phyloP scores from a whole-genome alignment of 2,329 filamentous ascomycete species.

The Plenodomus biglobosus region DNA sequence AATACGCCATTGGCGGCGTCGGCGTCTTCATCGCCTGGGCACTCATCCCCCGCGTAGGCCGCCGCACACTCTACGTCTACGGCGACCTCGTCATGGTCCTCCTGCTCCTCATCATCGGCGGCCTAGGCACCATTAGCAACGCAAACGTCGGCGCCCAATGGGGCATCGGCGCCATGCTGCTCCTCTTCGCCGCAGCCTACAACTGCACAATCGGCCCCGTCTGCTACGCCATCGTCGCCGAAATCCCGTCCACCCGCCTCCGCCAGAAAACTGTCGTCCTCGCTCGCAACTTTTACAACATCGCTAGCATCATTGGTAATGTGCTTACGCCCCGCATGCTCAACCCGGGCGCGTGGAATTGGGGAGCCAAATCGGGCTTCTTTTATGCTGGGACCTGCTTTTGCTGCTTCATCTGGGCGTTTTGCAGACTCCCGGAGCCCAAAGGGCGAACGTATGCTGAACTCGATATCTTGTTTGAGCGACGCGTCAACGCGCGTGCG shows the following conservation, averaged over 20 bases:
- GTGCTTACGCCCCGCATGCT: conserved; percentile 41
- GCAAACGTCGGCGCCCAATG: conserved; percentile 51
- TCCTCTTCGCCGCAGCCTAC: conserved; percentile 65
- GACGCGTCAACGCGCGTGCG: conserved; percentile 33
- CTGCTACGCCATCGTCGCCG: conserved; percentile 83
- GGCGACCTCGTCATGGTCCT: conserved; percentile 61
- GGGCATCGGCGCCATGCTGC: conserved; percentile 39
- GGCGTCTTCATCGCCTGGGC: conserved; percentile 77
- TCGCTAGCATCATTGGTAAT: conserved; percentile 76
- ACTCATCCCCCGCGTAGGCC: conserved; percentile 74
- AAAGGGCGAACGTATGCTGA: conserved; percentile 80
- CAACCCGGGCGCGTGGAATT: conserved; percentile 50
- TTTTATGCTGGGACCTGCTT: conserved; percentile 84
- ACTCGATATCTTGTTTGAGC: conserved; percentile 79
- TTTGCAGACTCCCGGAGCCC: conserved; percentile 78
- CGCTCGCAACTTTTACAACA: conserved; percentile 72
- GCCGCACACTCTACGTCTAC: conserved; percentile 72
- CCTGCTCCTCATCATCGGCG: conserved; percentile 77
- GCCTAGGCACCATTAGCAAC: conserved; percentile 63
- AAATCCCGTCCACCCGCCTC: conserved; percentile 78
- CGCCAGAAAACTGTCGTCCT: conserved; percentile 91
- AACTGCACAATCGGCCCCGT: conserved; percentile 86
- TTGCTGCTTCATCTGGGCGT: conserved; percentile 75
- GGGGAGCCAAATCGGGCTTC: conserved; percentile 82
- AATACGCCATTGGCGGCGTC: conserved; percentile 60